Base-by-base conservation (phyloP, 2,329 filamentous ascomycete genomes). In the Fusarium albidum region DNA sequence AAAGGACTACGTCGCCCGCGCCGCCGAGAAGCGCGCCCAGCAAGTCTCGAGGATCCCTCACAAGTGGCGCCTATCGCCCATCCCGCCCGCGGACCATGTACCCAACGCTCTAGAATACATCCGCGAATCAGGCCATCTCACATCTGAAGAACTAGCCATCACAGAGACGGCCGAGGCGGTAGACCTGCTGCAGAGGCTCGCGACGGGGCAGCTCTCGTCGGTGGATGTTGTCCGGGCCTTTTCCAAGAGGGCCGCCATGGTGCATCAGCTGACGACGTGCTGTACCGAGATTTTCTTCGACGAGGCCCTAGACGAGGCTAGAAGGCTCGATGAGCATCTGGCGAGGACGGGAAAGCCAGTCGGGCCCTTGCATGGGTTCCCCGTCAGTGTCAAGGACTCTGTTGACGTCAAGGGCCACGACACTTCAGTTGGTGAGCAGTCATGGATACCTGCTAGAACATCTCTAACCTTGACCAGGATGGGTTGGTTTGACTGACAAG, bases 361-460 rank as follows among this genome's bases (percentile, higher is more conserved):
- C 2, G 86, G 87, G 0, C 84, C 85, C 5, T 73, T 90, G 6
- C 86, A 89, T 69, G 87, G 86, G 3, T 71, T 86, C 1, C 83
- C 83, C 0, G 74, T 86, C 17, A 62, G 52, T 14, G 45, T 66
- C 38, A 76, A 89, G 66, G 85, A 88, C 70, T 82, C 82, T 35
- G 84, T 87, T 69, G 78, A 85, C 48, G 69, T 86, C 29, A 71
- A 73, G 2, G 78, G 82, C 41, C 72, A 78, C 27, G 78, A 84
- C 49, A 76, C 79, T n/a, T 80, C 77, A 0, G 75, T 82, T 9
- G 86, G 85, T 2, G 83, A 89, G 51, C 27, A 33, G 9, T 33
- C 21, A 21, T 21, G 21, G 7, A 7, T 21, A 21, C 26, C 15
- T n/a, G 6, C 10, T 9, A 15, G 10, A 15, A 7, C 10, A 4